Percentiles rank a stretch among this genome's conserved stretches.
Evolutionary conservation across 306 rosid species (phyloP).

Genomic region (Cucurbita moschata): DNA sequence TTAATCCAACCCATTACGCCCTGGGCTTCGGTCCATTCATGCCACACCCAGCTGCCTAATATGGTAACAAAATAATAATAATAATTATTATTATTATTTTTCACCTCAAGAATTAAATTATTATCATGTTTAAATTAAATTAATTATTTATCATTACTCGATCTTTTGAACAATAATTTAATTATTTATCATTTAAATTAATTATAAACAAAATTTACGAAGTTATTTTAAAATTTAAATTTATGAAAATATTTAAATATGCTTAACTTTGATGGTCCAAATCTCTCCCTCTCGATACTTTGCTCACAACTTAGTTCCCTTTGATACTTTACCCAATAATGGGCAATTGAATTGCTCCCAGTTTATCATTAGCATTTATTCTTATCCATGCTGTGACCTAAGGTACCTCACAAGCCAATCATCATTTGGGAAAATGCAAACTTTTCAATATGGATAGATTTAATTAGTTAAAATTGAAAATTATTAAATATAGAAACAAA

Average conservation of each 20-base stretch:
- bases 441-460: background rate
- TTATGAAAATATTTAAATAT: background rate
- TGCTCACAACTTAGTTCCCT: background rate
- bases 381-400: background rate
- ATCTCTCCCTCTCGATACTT: background rate
- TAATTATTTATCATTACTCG: no score
- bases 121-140: no score
- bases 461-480: no score
- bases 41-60: background rate
- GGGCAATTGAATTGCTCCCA: background rate
- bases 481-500: no score
- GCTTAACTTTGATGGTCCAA: background rate
- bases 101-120: no score
- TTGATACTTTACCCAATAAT: conserved; percentile 6
- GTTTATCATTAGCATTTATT: background rate
- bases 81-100: no score
- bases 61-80: no score
- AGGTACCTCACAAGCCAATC: background rate
- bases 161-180: no score
- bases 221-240: background rate
- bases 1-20: background rate
- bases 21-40: background rate
- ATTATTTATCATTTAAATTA: no score
- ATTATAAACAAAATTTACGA: no score
- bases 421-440: background rate